Evolutionary conservation across 2,329 filamentous ascomycete genomes (phyloP).

Genomic region (Xylariaceae sp.): DNA sequence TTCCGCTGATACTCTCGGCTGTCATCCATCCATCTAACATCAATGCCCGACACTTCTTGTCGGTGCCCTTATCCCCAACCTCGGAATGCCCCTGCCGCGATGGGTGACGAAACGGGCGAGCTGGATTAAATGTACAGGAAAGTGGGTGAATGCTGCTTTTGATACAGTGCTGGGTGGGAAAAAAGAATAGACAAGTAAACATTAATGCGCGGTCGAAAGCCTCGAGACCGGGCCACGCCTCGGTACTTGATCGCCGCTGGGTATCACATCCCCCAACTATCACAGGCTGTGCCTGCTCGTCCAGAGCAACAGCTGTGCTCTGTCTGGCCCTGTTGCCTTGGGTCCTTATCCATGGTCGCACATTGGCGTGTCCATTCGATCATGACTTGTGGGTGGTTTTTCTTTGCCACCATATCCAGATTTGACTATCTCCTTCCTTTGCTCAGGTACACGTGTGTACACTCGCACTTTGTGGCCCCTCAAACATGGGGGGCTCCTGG

Average conservation of each 20-base stretch:
- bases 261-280: no score
- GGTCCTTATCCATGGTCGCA: no score
- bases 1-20: no score
- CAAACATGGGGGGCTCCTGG: slow-evolving; percentile 52
- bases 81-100: slow-evolving; percentile 18
- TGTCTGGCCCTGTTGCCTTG: no score
- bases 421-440: neutral
- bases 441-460: neutral
- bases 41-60: slow-evolving; percentile 3
- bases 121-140: slow-evolving; percentile 30
- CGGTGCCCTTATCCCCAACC: slow-evolving; percentile 1
- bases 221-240: slow-evolving; percentile 14
- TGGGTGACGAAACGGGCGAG: slow-evolving; percentile 29
- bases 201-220: slow-evolving; percentile 31
- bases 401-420: slow-evolving; percentile 13
- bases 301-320: no score
- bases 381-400: no score
- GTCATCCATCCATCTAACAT: slow-evolving; percentile 9
- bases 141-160: slow-evolving; percentile 22
- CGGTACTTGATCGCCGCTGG: no score
- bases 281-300: no score
- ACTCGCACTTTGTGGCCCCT: slow-evolving; percentile 18
- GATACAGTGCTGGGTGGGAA: slow-evolving; percentile 24
- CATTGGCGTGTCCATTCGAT: no score
- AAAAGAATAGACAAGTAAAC: slow-evolving; percentile 33